These are phyloP conservation scores for Benincasa hispida DNA, from an alignment of 306 rosid genomes.

Conservation along the genomic window DNA sequence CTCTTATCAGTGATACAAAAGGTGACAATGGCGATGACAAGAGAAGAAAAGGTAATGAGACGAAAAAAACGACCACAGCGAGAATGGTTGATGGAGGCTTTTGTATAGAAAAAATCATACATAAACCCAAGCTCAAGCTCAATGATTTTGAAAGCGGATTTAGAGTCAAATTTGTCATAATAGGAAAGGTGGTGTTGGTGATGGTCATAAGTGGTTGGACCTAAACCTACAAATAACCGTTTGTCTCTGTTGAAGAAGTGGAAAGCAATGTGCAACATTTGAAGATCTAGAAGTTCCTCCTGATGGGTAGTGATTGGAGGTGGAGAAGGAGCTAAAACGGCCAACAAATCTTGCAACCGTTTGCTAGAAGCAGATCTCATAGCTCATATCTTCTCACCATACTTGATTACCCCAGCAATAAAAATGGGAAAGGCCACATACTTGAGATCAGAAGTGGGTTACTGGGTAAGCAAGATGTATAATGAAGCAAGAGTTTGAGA, in stretches of 20 bases:
- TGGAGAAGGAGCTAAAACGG: neutral
- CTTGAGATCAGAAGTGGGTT: neutral
- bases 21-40: neutral
- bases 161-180: neutral
- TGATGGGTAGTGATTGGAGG: neutral
- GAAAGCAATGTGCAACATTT: neutral
- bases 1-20: neutral
- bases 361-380: neutral
- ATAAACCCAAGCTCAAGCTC: slow-evolving; percentile 38
- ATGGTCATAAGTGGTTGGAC: slow-evolving; percentile 19
- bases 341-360: neutral
- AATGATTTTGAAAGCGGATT: slow-evolving; percentile 13
- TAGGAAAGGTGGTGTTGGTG: neutral
- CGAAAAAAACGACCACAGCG: neutral
- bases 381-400: neutral
- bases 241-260: slow-evolving; percentile 11
- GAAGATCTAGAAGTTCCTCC: too few relatives aligned
- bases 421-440: neutral
- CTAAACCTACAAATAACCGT: slow-evolving; percentile 31
- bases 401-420: neutral
- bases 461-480: neutral
- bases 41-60: neutral
- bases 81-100: slow-evolving; percentile 16
- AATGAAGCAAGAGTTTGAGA: neutral
- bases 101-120: slow-evolving; percentile 29